phyloP scores from a whole-genome alignment of 2,329 filamentous ascomycete species.

The Trichophyton rubrum region DNA sequence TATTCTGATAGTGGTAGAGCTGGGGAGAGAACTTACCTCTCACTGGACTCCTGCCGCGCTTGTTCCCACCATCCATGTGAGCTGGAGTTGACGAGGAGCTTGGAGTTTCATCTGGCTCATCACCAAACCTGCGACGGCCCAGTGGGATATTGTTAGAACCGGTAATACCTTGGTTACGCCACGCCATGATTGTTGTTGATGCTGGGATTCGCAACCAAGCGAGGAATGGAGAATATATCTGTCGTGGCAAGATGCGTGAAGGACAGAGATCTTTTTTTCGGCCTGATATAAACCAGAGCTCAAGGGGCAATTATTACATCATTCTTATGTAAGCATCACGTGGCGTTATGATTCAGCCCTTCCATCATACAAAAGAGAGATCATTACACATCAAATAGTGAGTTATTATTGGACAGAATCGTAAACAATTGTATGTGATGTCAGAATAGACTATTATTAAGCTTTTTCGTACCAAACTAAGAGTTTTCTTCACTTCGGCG shows the following conservation, averaged over 20 bases:
- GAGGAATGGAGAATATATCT: not conserved
- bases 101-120: constrained; percentile 36
- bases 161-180: constrained; percentile 69
- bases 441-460: not conserved
- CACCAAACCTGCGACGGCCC: constrained; percentile 66
- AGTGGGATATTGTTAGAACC: constrained; percentile 97
- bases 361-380: too few species aligned
- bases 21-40: constrained; percentile 46
- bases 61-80: constrained; percentile 42
- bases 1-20: constrained; percentile 11
- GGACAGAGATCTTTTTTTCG: not conserved
- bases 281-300: not conserved
- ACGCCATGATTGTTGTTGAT: constrained; percentile 40
- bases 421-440: not conserved
- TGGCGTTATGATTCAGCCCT: not conserved
- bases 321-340: not conserved
- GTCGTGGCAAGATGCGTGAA: not conserved
- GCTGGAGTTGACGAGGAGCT: constrained; percentile 35
- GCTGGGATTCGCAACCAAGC: not conserved
- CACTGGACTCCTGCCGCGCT: constrained; percentile 88
- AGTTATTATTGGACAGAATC: not conserved
- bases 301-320: not conserved
- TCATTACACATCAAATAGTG: not conserved
- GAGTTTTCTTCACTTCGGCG: not conserved
- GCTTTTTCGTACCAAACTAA: not conserved